Evolutionary conservation across 2,329 filamentous ascomycete species (phyloP).

Genomic region (Phyllosticta ampelicida): DNA sequence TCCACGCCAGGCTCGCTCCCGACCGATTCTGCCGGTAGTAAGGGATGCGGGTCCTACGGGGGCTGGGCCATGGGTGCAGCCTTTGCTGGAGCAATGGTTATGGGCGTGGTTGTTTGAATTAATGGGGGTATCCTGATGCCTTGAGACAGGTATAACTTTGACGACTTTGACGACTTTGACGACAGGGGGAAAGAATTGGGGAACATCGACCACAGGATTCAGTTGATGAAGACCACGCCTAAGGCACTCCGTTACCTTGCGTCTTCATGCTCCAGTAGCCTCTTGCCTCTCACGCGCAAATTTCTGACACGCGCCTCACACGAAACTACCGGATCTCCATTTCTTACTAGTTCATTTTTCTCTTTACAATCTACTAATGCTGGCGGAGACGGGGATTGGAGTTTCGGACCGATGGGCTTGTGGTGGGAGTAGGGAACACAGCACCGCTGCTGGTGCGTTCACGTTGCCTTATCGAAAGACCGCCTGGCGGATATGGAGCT

Average conservation of each 20-base stretch:
- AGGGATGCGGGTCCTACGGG: not conserved
- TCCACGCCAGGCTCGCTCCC: not conserved
- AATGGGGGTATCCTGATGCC: not conserved
- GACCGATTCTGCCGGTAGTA: not conserved
- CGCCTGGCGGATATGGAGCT: no score
- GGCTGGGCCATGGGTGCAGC: not conserved
- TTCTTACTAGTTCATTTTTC: not conserved
- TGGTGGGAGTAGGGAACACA: not conserved
- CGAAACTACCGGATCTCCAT: not conserved
- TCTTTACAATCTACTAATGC: not conserved
- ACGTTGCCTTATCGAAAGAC: no score
- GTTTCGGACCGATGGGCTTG: not conserved
- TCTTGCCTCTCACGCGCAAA: not conserved
- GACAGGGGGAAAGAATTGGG: not conserved
- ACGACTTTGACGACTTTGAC: not conserved
- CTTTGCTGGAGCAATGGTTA: not conserved
- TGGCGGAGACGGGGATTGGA: not conserved
- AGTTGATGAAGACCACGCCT: not conserved
- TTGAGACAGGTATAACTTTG: not conserved
- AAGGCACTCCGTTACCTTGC: not conserved
- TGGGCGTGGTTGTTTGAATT: not conserved
- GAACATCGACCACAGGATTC: not conserved
- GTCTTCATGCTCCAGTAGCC: not conserved
- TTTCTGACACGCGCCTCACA: not conserved
- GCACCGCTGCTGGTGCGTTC: no score